Percentiles rank a stretch among this genome's conserved stretches.
These are phyloP conservation scores for Colletotrichum aenigma DNA, from an alignment of 2,329 filamentous ascomycete species.

Conservation along the genomic window DNA sequence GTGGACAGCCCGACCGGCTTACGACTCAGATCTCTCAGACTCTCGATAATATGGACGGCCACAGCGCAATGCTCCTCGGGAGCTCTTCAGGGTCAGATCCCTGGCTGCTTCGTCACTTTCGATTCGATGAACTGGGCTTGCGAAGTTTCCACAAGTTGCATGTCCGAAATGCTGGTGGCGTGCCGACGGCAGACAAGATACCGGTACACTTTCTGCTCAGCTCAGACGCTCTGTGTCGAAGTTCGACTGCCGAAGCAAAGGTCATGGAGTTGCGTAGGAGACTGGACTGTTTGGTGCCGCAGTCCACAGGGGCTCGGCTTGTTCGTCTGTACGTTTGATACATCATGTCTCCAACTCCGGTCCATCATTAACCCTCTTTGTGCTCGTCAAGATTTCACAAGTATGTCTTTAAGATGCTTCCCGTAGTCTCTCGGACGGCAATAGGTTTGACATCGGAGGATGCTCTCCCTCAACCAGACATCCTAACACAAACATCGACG, in stretches of 20 bases:
- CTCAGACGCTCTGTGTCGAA: not conserved
- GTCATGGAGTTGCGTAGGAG: not conserved
- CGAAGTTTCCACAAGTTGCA: slow-evolving; percentile 37
- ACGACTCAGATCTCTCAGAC: slow-evolving; percentile 21
- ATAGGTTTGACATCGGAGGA: not conserved
- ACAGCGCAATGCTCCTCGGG: slow-evolving; percentile 33
- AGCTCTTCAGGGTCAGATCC: slow-evolving; percentile 37
- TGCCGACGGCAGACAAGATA: slow-evolving; percentile 34
- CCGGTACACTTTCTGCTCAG: slow-evolving; percentile 31
- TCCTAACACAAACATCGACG: not conserved
- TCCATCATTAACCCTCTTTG: not conserved
- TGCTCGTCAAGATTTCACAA: not conserved
- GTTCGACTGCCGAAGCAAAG: accelerated
- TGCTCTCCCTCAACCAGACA: not conserved
- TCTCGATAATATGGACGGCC: slow-evolving; percentile 32
- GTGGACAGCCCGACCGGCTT: not conserved
- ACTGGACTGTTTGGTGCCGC: not conserved
- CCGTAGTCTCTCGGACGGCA: not conserved
- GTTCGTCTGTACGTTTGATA: not conserved
- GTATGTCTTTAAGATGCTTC: not conserved
- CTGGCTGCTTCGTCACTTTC: slow-evolving; percentile 38
- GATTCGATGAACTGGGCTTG: slow-evolving; percentile 38
- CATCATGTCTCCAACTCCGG: not conserved
- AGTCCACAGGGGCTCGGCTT: not conserved
- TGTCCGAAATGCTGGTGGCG: slow-evolving; percentile 39